Evolutionary conservation across 2,329 filamentous ascomycete genomes (phyloP).

Genomic region (Dactylonectria macrodidyma): DNA sequence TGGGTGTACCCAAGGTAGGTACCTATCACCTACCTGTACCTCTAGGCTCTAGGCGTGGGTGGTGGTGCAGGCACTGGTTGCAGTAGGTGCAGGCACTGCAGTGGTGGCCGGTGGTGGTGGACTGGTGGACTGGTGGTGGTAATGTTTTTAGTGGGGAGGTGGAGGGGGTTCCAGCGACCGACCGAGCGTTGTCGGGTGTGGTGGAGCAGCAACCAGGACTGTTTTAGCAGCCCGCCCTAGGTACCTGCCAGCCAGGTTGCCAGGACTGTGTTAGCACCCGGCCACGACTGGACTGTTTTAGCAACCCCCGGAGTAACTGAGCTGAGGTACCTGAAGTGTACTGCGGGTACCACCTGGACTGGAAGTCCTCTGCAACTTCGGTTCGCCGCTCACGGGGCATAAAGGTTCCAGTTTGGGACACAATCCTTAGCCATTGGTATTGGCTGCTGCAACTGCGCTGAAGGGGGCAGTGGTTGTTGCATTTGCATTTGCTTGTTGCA

Average conservation of each 20-base stretch:
- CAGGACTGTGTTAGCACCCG: constrained; percentile 10
- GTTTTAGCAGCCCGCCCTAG: constrained; percentile 9
- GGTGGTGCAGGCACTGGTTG: too few relatives aligned
- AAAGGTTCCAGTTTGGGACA: too few relatives aligned
- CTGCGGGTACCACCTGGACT: background rate
- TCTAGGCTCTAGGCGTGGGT: too few relatives aligned
- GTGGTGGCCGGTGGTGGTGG: too few relatives aligned
- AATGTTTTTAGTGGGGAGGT: constrained; percentile 23
- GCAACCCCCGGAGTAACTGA: constrained; percentile 11
- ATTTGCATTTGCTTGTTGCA: background rate
- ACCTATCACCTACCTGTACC: too few relatives aligned
- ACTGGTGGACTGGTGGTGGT: constrained; percentile 10
- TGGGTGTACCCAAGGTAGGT: background rate
- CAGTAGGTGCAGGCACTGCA: too few relatives aligned
- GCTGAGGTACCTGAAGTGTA: background rate
- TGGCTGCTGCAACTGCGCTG: background rate
- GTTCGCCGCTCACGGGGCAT: background rate
- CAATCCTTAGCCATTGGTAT: background rate
- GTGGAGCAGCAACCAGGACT: constrained; percentile 19
- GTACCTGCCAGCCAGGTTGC: background rate
- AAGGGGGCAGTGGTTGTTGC: constrained; percentile 2
- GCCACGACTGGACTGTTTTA: constrained; percentile 3
- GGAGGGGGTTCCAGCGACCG: constrained; percentile 6
- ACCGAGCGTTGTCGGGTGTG: background rate
- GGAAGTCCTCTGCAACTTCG: constrained; percentile 3